These are phyloP conservation scores for Globisporangium spinosum DNA, from an alignment of 352 stramenopile genomes.

Conservation along the genomic window DNA sequence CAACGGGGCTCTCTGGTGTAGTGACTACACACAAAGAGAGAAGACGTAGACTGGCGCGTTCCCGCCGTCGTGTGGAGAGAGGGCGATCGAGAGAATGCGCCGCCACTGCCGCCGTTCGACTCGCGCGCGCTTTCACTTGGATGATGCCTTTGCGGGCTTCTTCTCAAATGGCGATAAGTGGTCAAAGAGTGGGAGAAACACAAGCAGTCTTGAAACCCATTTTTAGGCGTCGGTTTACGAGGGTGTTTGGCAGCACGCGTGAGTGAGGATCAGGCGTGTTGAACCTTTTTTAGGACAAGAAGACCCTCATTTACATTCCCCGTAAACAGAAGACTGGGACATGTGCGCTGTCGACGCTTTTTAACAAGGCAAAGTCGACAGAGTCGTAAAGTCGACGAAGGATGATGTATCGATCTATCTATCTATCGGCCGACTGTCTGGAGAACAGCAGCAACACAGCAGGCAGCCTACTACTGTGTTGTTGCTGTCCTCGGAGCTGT, in stretches of 20 bases:
- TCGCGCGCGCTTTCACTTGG: background rate
- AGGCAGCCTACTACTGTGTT: background rate
- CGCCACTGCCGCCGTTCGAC: background rate
- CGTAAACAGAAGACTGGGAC: background rate
- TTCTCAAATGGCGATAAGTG: constrained; percentile 7
- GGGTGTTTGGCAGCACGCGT: background rate
- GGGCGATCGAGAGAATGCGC: background rate
- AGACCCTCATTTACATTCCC: background rate
- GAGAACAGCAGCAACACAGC: too few relatives aligned
- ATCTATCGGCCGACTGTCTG: background rate
- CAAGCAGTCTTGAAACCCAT: background rate
- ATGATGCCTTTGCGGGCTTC: background rate
- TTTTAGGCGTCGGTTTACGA: background rate
- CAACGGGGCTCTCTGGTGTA: background rate
- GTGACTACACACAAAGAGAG: background rate
- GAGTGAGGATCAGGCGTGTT: background rate
- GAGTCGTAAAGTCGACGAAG: background rate
- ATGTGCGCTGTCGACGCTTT: background rate
- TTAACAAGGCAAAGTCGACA: background rate
- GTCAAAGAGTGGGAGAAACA: constrained; percentile 10
- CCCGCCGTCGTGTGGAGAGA: background rate
- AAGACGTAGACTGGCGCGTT: background rate
- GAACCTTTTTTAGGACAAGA: background rate
- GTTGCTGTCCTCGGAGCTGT: background rate
- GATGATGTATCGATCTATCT: too few relatives aligned